A percentile compares a stretch with the other conserved stretches of the same genome.
phyloP scores from a whole-genome alignment of 352 stramenopile genomes.

The Aphanomyces invadans region DNA sequence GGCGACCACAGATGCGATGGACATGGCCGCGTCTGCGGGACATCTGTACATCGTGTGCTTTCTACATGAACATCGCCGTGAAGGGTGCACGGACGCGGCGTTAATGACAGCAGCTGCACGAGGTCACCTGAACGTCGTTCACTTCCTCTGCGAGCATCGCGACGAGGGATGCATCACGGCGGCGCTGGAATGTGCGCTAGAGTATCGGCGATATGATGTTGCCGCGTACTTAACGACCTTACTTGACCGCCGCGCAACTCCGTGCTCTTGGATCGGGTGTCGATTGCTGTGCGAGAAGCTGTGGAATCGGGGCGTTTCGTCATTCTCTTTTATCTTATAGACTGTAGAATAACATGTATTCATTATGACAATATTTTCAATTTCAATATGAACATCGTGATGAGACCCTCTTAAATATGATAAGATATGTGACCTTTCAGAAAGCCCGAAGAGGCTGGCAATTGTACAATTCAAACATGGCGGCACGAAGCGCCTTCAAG shows the following conservation, averaged over 20 bases:
- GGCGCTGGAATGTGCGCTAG: neutral
- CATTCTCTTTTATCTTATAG: neutral
- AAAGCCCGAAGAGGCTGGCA: neutral
- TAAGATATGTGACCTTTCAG: conserved; percentile 25
- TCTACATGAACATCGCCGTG: conserved; percentile 16
- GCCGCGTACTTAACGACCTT: neutral
- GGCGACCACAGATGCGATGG: conserved; percentile 6
- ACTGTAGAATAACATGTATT: neutral
- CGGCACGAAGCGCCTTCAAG: conserved; percentile 18
- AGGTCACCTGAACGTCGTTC: neutral
- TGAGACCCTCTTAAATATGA: neutral
- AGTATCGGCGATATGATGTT: neutral
- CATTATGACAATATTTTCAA: neutral
- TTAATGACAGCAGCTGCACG: neutral
- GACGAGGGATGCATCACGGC: conserved; percentile 4
- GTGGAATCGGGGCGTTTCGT: neutral
- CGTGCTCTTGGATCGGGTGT: conserved; percentile 8
- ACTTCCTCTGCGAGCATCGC: neutral
- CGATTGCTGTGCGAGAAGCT: neutral
- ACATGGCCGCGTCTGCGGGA: neutral
- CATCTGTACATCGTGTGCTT: conserved; percentile 21
- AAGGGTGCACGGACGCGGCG: conserved; percentile 16
- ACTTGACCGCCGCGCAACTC: neutral
- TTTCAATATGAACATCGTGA: neutral
- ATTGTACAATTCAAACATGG: conserved; percentile 4